A percentile compares a stretch with the other conserved stretches of the same genome.
Conservation (phyloP, 768 basidiomycete species). For the Agaricus blazei region DNA sequence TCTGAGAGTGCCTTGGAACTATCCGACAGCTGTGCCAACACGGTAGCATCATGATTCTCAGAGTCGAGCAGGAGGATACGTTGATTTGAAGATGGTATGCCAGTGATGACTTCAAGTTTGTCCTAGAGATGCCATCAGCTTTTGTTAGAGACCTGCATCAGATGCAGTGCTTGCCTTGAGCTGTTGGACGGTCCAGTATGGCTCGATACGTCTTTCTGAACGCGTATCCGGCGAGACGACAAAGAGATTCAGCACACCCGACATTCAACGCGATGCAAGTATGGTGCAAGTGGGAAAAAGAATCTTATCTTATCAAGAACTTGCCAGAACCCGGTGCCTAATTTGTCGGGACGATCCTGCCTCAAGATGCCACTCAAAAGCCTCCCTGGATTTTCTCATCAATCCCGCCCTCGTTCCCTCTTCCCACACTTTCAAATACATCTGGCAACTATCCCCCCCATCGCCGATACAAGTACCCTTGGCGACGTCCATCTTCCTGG, state of each 20-base stretch:
- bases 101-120: constrained; percentile 90
- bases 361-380: not conserved
- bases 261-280: constrained; percentile 13
- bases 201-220: constrained; percentile 83
- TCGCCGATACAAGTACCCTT: not conserved
- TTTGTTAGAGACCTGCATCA: not conserved
- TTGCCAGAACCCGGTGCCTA: no score
- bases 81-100: constrained; percentile 75
- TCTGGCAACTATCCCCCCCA: not conserved
- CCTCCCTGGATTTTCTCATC: not conserved
- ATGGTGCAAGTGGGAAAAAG: not conserved
- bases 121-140: constrained; percentile 32
- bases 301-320: not conserved
- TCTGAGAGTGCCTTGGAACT: constrained; percentile 64
- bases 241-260: constrained; percentile 54
- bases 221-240: constrained; percentile 85
- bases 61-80: constrained; percentile 57
- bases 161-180: constrained; percentile 63
- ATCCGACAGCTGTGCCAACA: constrained; percentile 56
- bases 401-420: not conserved
- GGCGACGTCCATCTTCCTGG: not conserved
- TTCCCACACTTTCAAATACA: not conserved
- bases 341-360: no score
- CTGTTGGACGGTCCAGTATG: constrained; percentile 64
- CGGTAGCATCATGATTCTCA: constrained; percentile 38